Conservation (phyloP, 2,329 filamentous ascomycete species). For the Curvularia spicifera region DNA sequence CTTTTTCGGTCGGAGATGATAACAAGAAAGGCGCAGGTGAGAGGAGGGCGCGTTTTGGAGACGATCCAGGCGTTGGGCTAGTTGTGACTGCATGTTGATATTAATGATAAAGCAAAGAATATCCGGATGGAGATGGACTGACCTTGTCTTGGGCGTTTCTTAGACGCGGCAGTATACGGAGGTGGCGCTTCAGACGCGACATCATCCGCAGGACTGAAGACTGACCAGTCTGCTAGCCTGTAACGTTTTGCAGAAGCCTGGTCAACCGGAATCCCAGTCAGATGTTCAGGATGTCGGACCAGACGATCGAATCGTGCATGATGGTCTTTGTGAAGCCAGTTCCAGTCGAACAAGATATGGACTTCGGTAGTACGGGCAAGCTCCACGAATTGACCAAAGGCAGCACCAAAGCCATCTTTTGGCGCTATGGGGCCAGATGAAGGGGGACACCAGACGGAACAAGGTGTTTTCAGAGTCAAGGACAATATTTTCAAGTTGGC, state of each 20-base stretch:
- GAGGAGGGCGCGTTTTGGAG: constrained; percentile 20
- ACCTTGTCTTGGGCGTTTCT: constrained; percentile 24
- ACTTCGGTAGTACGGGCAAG: constrained; percentile 23
- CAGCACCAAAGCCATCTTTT: constrained; percentile 12
- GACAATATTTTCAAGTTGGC: constrained; percentile 20
- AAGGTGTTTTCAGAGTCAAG: constrained; percentile 10
- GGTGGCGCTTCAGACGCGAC: constrained; percentile 16
- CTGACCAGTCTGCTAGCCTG: constrained; percentile 10
- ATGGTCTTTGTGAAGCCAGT: constrained; percentile 23
- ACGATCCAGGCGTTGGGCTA: constrained; percentile 11
- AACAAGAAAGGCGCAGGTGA: background rate
- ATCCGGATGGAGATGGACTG: background rate
- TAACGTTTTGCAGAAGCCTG: constrained; percentile 6
- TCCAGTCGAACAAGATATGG: constrained; percentile 24
- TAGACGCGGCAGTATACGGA: constrained; percentile 13
- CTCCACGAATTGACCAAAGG: constrained; percentile 13
- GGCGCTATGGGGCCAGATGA: constrained; percentile 3
- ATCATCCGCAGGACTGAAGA: constrained; percentile 16
- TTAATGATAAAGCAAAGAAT: background rate
- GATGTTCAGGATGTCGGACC: constrained; percentile 13
- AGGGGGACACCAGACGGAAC: constrained; percentile 18
- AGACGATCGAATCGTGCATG: constrained; percentile 15
- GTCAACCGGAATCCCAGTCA: constrained; percentile 18
- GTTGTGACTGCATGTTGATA: constrained; percentile 4
- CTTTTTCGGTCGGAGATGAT: constrained; percentile 15